Base-by-base conservation (phyloP, 2,329 filamentous ascomycete genomes). In the Penicillium fuscoglaucum region DNA sequence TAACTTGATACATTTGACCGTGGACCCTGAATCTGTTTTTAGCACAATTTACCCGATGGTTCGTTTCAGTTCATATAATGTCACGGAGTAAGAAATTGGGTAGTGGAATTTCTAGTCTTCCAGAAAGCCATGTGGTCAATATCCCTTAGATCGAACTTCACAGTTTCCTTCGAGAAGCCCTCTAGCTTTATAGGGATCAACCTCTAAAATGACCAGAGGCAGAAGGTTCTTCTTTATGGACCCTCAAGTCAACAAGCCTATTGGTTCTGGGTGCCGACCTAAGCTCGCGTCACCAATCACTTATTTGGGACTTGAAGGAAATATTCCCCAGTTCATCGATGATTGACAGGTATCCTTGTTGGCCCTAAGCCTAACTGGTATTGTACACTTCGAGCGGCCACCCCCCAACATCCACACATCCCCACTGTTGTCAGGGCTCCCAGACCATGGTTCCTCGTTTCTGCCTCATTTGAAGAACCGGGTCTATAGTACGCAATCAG, bases 21-120 rank as follows among this genome's bases (percentile, higher is more conserved):
- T 67, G 66, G 63, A 68, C 64, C 66, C 63, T 66, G 66, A 62
- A 64, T 63, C 66, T 67, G 64, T 68, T 68, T 68, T 68, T 67
- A 68, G 66, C 44, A 65, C 45, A 49, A 57, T 54, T 60, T 46
- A 61, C 61, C 59, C 52, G 50, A 55, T 66, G 61, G 63, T 68
- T 65, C 63, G 60, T 59, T 59, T 56, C 59, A 58, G 59, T 45
- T 51, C 47, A 52, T 51, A 35, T 44, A 45, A 31, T 24, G 28
- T 31, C n/a, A 44, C 37, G 13, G 13, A 48, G 46, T 13, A 35
- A 26, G 29, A 45, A 21, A 33, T 52, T 19, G 26, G 26, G 41
- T 52, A 45, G 33, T 43, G 6, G 40, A 41, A 55, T 49, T 56
- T 52, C 52, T 55, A 45, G 39, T 39, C 43, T 58, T 54, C 55